Evolutionary conservation across 345 rosid genomes (phyloP).

Genomic region (Eucalyptus erythrocorys): DNA sequence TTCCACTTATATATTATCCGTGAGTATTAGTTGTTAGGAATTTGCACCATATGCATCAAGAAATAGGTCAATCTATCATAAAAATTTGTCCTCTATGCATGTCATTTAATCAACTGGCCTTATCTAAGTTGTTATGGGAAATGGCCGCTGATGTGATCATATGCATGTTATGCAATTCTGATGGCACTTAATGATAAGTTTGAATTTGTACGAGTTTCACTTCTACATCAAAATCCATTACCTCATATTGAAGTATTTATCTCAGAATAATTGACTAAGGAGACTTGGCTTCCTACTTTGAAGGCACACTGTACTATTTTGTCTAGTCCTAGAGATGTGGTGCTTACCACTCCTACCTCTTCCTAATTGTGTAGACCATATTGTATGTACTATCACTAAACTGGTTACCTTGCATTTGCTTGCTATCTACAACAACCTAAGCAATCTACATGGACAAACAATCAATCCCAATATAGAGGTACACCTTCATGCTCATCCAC

Average conservation of each 20-base stretch:
- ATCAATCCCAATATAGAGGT: neutral
- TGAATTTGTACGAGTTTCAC: too few relatives aligned
- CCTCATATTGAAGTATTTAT: too few relatives aligned
- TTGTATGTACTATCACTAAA: neutral
- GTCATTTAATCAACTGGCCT: neutral
- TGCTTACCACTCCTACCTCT: neutral
- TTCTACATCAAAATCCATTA: too few relatives aligned
- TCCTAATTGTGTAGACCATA: neutral
- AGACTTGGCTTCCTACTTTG: neutral
- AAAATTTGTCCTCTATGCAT: neutral
- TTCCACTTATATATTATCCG: too few relatives aligned
- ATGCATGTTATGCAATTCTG: too few relatives aligned
- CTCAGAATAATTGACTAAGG: neutral
- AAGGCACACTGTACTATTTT: neutral
- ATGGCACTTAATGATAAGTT: neutral
- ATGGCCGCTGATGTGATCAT: too few relatives aligned
- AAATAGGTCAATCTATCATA: too few relatives aligned
- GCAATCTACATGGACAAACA: neutral
- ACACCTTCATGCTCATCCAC: neutral
- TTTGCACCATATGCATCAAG: too few relatives aligned
- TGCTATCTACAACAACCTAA: neutral
- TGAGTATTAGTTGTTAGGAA: too few relatives aligned
- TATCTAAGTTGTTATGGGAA: neutral
- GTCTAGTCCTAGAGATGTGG: neutral
- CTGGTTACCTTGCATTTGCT: neutral